Base-by-base conservation (phyloP, 768 basidiomycete genomes). In the Sporobolomyces pararoseus region DNA sequence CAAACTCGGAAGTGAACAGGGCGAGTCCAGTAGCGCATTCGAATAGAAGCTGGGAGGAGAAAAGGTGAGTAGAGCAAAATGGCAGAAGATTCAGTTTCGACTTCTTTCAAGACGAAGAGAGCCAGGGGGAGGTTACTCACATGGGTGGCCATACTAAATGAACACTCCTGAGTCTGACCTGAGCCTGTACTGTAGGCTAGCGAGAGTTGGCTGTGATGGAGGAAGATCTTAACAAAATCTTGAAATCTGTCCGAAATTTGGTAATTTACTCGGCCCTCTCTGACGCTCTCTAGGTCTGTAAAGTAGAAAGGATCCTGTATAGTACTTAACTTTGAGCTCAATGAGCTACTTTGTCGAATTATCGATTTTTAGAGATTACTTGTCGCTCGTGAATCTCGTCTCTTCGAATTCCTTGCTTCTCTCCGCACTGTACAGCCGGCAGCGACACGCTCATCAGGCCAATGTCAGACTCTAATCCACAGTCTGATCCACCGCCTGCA, bases 1-100 rank as follows among this genome's bases (percentile, higher is more conserved):
- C 83, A 55, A 91, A 85, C 75, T 89, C 89, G 73, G 88, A 87
- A 78, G 93, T 86, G 79, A 96, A 95, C 65, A 96, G 83, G 61
- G 91, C 91, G 84, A 94, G 94, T 61, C 94, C 94, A 32, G 92
- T 92, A 65, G 94, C 87, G 7, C 89, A 87, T 82, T 97, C 94
- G 83, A 94, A 94, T 66, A 97, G 86, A 68, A 89, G 84, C 81
- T 97, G 92, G 16, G 7, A 32, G 2, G 32, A 23, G 13, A 7
- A 42, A 14, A 23, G 23, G 31, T 13, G 46, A 53, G 3, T 31
- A n/a, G 27, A 13, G 35, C 42, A 29, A 19, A 58, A 32, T 16
- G 29, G 46, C 10, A 46, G 39, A 17, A n/a, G n/a, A 25, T 29
- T 32, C 25, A 19, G 60, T 1, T 35, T 7, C 19, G 32, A 23